Conservation (phyloP, 164 flowering plant species). For the Chloranthus sessilifolius region DNA sequence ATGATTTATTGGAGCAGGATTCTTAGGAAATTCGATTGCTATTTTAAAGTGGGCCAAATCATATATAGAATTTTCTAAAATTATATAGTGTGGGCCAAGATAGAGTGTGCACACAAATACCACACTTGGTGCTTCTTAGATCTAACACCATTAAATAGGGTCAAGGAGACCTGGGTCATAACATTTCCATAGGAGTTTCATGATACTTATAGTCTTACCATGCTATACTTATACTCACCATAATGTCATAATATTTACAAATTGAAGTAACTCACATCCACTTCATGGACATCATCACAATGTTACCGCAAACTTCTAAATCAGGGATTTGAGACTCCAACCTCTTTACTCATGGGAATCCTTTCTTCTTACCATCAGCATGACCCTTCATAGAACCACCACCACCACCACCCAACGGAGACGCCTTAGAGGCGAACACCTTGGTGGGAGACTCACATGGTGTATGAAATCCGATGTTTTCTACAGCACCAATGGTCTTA, state of each 20-base stretch:
- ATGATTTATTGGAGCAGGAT: too few species aligned
- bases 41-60: too few species aligned
- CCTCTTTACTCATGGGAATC: not conserved
- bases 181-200: too few species aligned
- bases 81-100: too few species aligned
- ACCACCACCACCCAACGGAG: too few species aligned
- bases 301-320: not conserved
- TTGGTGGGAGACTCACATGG: conserved; percentile 21
- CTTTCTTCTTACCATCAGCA: not conserved
- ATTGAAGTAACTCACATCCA: not conserved
- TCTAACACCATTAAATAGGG: too few species aligned
- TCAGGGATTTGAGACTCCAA: not conserved
- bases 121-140: too few species aligned
- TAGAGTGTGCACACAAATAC: too few species aligned
- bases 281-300: conserved; percentile 1
- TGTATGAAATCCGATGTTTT: conserved; percentile 62
- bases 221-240: conserved; percentile 2
- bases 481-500: conserved; percentile 78
- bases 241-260: conserved; percentile 1
- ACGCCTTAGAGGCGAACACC: not conserved
- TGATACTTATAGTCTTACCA: too few species aligned
- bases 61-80: too few species aligned
- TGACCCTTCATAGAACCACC: not conserved
- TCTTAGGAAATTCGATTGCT: too few species aligned
- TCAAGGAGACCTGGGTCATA: too few species aligned